Evolutionary conservation across 345 rosid genomes (phyloP).

Genomic region (Rhizophora mangle): DNA sequence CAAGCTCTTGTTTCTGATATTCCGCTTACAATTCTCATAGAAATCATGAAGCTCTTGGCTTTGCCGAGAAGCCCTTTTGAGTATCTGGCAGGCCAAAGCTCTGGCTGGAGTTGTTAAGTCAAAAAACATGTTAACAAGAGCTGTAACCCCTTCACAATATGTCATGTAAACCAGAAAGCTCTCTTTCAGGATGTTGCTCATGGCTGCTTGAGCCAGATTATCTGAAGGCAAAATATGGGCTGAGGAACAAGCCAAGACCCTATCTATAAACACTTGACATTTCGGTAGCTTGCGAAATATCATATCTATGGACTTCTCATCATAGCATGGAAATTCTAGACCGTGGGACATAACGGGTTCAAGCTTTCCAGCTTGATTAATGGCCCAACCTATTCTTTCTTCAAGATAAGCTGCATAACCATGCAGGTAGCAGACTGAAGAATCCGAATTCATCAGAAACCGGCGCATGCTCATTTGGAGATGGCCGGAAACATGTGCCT

Average conservation of each 20-base stretch:
- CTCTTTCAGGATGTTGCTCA: slow-evolving; percentile 67
- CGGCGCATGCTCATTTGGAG: slow-evolving; percentile 54
- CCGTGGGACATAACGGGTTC: slow-evolving; percentile 56
- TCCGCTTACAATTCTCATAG: slow-evolving; percentile 53
- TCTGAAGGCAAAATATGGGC: slow-evolving; percentile 23
- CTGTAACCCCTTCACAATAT: slow-evolving; percentile 48
- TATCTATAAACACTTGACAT: slow-evolving; percentile 59
- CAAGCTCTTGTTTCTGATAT: slow-evolving; percentile 46
- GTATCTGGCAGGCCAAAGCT: slow-evolving; percentile 58
- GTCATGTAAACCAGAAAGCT: slow-evolving; percentile 73
- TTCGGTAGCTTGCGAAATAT: slow-evolving; percentile 63
- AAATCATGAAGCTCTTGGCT: slow-evolving; percentile 45
- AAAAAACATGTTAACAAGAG: slow-evolving; percentile 54
- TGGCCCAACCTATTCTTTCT: slow-evolving; percentile 77
- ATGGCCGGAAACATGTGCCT: slow-evolving; percentile 61
- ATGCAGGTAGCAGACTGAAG: slow-evolving; percentile 42
- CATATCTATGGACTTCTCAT: slow-evolving; percentile 49
- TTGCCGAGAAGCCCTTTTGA: slow-evolving; percentile 60
- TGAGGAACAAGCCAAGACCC: slow-evolving; percentile 58
- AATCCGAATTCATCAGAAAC: slow-evolving; percentile 31
- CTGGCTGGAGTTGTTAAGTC: slow-evolving; percentile 63
- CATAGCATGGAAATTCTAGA: slow-evolving; percentile 40
- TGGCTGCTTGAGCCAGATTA: slow-evolving; percentile 55
- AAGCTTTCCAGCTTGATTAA: slow-evolving; percentile 81
- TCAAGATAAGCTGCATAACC: slow-evolving; percentile 65